Evolutionary conservation across 2,329 filamentous ascomycete genomes (phyloP).

Genomic region (Rhynchosporium agropyri): DNA sequence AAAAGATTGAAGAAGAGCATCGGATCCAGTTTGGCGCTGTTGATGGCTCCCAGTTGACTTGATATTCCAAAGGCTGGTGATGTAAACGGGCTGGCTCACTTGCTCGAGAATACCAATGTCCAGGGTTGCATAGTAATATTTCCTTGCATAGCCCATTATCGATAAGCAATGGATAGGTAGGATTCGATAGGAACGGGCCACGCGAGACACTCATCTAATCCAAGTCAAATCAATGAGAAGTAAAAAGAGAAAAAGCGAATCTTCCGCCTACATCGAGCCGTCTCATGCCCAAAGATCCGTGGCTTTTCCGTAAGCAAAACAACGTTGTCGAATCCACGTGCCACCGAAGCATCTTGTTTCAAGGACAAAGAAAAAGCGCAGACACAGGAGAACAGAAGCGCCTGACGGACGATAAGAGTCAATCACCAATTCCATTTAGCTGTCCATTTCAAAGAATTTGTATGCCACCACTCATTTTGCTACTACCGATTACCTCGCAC

Average conservation of each 20-base stretch:
- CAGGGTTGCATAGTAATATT: too few species aligned
- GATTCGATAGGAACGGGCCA: slow-evolving; percentile 21
- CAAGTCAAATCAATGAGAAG: slow-evolving; percentile 17
- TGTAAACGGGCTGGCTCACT: too few species aligned
- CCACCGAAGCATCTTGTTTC: slow-evolving; percentile 17
- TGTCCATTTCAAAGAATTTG: slow-evolving; percentile 23
- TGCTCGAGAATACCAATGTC: too few species aligned
- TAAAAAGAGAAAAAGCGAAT: slow-evolving; percentile 15
- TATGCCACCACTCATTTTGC: slow-evolving; percentile 11
- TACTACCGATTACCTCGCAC: slow-evolving; percentile 10
- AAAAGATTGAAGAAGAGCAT: too few species aligned
- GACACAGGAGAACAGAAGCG: slow-evolving; percentile 11
- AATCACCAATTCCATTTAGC: slow-evolving; percentile 26
- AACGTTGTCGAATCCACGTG: slow-evolving; percentile 19
- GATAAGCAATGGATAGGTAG: slow-evolving; percentile 24
- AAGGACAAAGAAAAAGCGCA: slow-evolving; percentile 11
- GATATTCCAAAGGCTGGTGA: too few species aligned
- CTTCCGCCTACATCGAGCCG: slow-evolving; percentile 18
- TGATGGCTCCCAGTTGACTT: too few species aligned
- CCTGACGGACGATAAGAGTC: slow-evolving; percentile 16
- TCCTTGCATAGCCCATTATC: background rate
- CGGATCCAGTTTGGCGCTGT: too few species aligned
- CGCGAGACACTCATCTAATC: slow-evolving; percentile 22
- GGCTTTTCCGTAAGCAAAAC: slow-evolving; percentile 8
- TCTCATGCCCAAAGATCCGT: slow-evolving; percentile 5